Percentiles rank a stretch among this genome's conserved stretches.
Evolutionary conservation across 2,329 filamentous ascomycete genomes (phyloP).

Genomic region (Saccharata proteae): DNA sequence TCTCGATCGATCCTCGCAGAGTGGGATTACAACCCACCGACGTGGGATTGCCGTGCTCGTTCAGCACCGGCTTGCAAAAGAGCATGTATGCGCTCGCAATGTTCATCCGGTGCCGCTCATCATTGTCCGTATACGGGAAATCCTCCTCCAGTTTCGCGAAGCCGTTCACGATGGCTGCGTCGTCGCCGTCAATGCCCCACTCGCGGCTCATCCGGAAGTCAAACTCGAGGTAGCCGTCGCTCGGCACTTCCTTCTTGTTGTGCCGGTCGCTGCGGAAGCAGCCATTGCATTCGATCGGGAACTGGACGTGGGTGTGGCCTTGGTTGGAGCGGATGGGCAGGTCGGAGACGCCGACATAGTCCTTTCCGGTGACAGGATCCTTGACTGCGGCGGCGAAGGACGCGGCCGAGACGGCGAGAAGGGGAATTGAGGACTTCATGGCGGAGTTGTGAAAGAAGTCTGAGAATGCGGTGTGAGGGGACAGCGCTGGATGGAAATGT

Average conservation of each 20-base stretch:
- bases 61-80: not conserved
- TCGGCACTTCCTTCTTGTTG: constrained; percentile 1
- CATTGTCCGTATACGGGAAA: not conserved
- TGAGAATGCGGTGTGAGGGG: too few species aligned
- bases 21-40: too few species aligned
- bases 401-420: not conserved
- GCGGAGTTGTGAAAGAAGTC: too few species aligned
- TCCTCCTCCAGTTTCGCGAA: constrained; percentile 3
- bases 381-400: not conserved
- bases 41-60: not conserved
- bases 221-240: constrained; percentile 7
- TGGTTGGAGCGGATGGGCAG: constrained; percentile 7
- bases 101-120: not conserved
- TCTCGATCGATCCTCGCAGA: constrained; percentile 1
- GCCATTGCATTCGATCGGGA: constrained; percentile 4
- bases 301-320: constrained; percentile 7
- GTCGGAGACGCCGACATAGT: constrained; percentile 1
- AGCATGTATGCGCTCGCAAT: not conserved
- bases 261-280: constrained; percentile 6
- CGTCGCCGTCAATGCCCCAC: constrained; percentile 6
- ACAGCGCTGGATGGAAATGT: too few species aligned
- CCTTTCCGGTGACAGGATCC: not conserved
- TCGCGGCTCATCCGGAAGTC: constrained; percentile 8
- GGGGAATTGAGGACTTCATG: not conserved
- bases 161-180: constrained; percentile 6